Base-by-base conservation (phyloP, 1,139 yeast species). In the Suhomyces chickasaworum region DNA sequence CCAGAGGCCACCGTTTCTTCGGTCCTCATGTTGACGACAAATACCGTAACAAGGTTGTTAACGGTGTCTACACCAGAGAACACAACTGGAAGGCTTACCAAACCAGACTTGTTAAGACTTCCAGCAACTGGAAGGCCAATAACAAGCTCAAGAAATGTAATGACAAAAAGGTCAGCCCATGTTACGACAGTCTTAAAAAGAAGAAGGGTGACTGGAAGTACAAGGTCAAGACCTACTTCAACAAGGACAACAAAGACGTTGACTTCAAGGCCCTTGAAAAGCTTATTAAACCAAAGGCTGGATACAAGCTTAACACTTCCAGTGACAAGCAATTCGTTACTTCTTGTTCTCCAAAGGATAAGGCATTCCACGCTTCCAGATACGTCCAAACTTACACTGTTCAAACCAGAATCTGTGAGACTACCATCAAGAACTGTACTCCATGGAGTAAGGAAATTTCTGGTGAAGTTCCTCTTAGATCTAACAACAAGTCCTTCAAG, bases 41-140 rank as follows among this genome's bases (percentile, higher is more conserved):
- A n/a, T n/a, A 22, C 16, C 22, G 37, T 21, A 25, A 22, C 22
- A 22, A 33, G 37, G 37, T 33, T 22, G 22, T 20, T 10, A 16
- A 33, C 27, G 37, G 37, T 33, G 25, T 33, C n/a, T 33, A 33
- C 37, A 33, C 37, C 37, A 33, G 37, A 33, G 22, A n/a, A 10
- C 22, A 18, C 23, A 13, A 13, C 25, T n/a, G 22, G 25, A 33
- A 33, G 17, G 37, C 37, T n/a, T 33, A 22, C 25, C 37, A 33
- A 33, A 33, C 37, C 27, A 33, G n/a, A 25, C 25, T 33, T 13
- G n/a, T 33, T 16, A 20, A 18, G 23, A 33, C 37, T 16, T n/a
- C 25, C 35, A 32, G 22, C 35, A 33, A 33, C 25, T 33, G 25
- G 37, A 22, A 20, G 23, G 22, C 13, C 27, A 33, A 33, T 16